Base-by-base conservation (phyloP, 495 filamentous ascomycete species). In the Haplographium delicatum region DNA sequence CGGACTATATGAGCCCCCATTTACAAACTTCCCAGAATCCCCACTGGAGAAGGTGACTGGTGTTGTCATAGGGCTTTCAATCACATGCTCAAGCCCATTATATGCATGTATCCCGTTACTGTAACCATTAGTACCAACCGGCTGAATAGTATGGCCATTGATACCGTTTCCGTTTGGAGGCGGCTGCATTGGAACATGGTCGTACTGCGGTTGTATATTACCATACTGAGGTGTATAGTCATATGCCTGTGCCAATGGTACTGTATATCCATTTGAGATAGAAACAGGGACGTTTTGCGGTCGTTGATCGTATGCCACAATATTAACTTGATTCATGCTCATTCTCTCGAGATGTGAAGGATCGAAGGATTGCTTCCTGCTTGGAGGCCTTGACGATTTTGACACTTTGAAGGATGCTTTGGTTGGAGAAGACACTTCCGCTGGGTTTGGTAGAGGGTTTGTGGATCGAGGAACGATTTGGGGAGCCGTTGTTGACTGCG, bases 351-450 rank as follows among this genome's bases (percentile, higher is more conserved):
- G 50, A 19, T 65, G 65, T 5, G 60, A 56, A 0, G 60, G 53
- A 35, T 77, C 73, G 42, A 71, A 66, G 0, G 72, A 70, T 27
- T 64, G 74, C 46, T 73, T 75, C 58, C 71, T 66, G 39, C 54
- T 19, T 51, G 61, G 22, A 18, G 58, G 54, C 47, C 60, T 63
- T 26, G 57, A 55, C 18, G 53, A 25, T 41, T 78, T 77, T 44
- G 57, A 64, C 3, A 77, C 63, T 38, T 75, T 66, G 48, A 70
- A 77, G 1, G 62, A 30, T 10, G 27, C 24, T 22, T 48, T 57
- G 5, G 56, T 33, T 51, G 57, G 37, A 43, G 67, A 63, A 18
- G 60, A 43, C 7, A 51, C 47, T 18, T 58, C 63, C 22, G 54
- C 30, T 15, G 42, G 19, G 15, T 13, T 28, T 19, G 26, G 25